These are phyloP conservation scores for Elsinoe ampelina DNA, from an alignment of 2,329 filamentous ascomycete genomes.

Conservation along the genomic window DNA sequence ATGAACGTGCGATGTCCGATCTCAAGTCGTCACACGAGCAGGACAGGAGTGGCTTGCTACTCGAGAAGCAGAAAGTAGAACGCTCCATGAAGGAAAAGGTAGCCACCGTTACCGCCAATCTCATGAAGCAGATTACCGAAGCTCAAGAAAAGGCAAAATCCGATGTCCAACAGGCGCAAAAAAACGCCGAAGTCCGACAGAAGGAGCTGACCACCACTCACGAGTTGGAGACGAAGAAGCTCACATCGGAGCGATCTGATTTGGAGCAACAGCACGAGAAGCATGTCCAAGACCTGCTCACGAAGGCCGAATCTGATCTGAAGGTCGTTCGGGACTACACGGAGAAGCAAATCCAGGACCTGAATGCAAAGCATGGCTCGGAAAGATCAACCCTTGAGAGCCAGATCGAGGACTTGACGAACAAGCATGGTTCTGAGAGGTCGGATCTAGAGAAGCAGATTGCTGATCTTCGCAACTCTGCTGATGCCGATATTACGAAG, in stretches of 20 bases:
- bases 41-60: not conserved
- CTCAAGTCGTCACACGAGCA: conserved; percentile 12
- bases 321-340: no score
- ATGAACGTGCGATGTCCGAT: conserved; percentile 7
- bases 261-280: not conserved
- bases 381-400: conserved; percentile 1
- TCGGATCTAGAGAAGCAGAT: not conserved
- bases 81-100: not conserved
- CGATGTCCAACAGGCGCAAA: not conserved
- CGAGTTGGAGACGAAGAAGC: not conserved
- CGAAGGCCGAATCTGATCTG: no score
- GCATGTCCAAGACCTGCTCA: not conserved
- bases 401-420: conserved; percentile 14
- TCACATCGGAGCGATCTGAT: not conserved
- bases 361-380: not conserved
- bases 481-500: not conserved
- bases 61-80: not conserved
- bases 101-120: not conserved
- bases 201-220: not conserved
- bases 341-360: not conserved
- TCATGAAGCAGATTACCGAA: conserved; percentile 7
- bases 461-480: not conserved
- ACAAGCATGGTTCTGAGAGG: conserved; percentile 10
- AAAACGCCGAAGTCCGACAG: not conserved
- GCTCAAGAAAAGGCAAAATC: conserved; percentile 3